Conservation (phyloP, 208 protist species). For the Trypanosoma melophagium region DNA sequence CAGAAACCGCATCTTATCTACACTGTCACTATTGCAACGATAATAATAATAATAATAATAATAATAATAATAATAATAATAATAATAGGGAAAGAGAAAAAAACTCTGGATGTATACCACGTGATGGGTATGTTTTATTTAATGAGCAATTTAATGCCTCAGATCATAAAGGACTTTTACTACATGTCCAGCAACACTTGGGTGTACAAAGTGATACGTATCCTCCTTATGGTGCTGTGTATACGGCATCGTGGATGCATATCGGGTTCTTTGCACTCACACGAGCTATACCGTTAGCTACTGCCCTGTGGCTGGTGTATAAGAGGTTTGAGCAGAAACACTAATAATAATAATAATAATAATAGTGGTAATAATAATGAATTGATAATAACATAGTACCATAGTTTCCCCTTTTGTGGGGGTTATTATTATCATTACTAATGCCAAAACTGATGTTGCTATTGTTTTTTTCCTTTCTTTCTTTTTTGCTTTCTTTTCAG, state of each 20-base stretch:
- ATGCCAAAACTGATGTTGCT: too few species aligned
- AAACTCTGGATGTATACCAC: constrained; percentile 6
- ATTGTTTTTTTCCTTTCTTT: too few species aligned
- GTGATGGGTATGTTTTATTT: constrained; percentile 69
- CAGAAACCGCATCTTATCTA: constrained; percentile 18
- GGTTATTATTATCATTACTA: too few species aligned
- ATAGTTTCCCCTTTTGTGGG: too few species aligned
- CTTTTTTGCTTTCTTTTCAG: too few species aligned
- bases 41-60: background rate
- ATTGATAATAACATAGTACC: too few species aligned
- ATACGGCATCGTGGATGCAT: constrained; percentile 31
- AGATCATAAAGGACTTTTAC: constrained; percentile 71
- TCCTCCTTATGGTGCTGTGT: constrained; percentile 44
- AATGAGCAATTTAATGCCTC: constrained; percentile 63
- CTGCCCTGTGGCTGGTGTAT: constrained; percentile 26
- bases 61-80: constrained; percentile 1
- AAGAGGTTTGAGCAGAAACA: background rate
- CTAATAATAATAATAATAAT: background rate
- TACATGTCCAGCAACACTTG: constrained; percentile 50
- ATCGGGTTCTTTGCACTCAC: constrained; percentile 37
- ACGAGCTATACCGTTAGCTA: constrained; percentile 25
- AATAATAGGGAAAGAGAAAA: too few species aligned
- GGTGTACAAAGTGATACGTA: constrained; percentile 39
- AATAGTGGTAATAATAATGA: too few species aligned
- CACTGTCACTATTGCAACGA: too few species aligned